phyloP scores from a whole-genome alignment of 176 grass and related monocot species.

The Oryza meyeriana region DNA sequence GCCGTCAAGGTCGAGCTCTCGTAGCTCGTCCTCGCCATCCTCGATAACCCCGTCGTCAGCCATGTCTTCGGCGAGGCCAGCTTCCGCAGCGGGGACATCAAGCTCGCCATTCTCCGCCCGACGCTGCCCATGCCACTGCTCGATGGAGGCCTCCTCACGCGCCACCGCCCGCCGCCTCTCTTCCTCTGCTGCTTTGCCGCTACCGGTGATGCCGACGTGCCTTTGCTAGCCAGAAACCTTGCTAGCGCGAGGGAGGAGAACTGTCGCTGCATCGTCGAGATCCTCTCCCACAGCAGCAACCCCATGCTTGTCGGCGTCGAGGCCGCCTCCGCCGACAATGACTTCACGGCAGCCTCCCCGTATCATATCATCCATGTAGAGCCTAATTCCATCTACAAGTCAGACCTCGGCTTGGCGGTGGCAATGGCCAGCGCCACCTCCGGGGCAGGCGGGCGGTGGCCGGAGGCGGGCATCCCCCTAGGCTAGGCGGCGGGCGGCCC shows the following conservation, averaged over 20 bases:
- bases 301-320: slow-evolving; percentile 89
- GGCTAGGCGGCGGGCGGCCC: no score
- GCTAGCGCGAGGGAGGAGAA: slow-evolving; percentile 49
- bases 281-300: slow-evolving; percentile 67
- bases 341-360: slow-evolving; percentile 43
- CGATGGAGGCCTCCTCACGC: slow-evolving; percentile 24
- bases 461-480: no score
- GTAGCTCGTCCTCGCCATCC: slow-evolving; percentile 73
- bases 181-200: slow-evolving; percentile 82
- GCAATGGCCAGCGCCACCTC: slow-evolving; percentile 7
- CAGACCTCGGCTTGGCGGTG: slow-evolving; percentile 8
- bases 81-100: slow-evolving; percentile 80
- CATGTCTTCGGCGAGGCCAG: slow-evolving; percentile 81
- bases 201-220: slow-evolving; percentile 46
- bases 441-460: no score
- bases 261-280: slow-evolving; percentile 59
- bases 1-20: slow-evolving; percentile 81
- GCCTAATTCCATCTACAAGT: slow-evolving; percentile 10
- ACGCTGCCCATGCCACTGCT: slow-evolving; percentile 53
- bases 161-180: slow-evolving; percentile 61
- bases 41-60: slow-evolving; percentile 92
- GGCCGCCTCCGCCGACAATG: slow-evolving; percentile 52
- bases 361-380: slow-evolving; percentile 47
- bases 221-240: slow-evolving; percentile 28
- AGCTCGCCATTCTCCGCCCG: slow-evolving; percentile 74